These are phyloP conservation scores for Thinopyrum elongatum DNA, from an alignment of 176 grass and related monocot genomes.

Conservation along the genomic window DNA sequence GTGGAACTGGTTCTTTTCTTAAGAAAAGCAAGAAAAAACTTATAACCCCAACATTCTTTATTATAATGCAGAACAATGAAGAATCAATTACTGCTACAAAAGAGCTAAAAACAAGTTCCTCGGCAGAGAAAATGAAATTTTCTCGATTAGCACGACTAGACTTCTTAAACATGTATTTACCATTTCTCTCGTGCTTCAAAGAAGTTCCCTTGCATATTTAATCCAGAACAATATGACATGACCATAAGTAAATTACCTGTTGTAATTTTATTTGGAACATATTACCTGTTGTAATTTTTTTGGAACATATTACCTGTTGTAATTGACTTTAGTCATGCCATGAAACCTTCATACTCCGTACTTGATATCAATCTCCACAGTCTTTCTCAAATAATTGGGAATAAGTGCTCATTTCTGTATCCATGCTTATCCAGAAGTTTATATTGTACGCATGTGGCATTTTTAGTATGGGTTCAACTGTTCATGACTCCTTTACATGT, in stretches of 20 bases:
- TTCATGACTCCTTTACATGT: constrained; percentile 63
- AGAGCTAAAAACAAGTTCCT: constrained; percentile 14
- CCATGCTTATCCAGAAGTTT: constrained; percentile 92
- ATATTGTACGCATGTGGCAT: constrained; percentile 85
- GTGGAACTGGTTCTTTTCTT: background rate
- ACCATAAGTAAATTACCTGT: constrained; percentile 56
- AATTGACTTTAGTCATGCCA: constrained; percentile 64
- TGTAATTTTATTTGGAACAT: no score
- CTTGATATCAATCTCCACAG: constrained; percentile 98
- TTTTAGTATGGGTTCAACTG: constrained; percentile 82
- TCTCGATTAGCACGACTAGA: background rate
- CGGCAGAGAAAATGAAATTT: background rate
- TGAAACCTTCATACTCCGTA: constrained; percentile 60
- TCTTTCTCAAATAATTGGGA: constrained; percentile 72
- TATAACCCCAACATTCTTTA: background rate
- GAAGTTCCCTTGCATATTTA: background rate
- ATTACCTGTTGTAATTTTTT: constrained; percentile 51
- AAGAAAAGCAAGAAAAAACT: background rate
- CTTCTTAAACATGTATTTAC: background rate
- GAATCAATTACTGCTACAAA: background rate
- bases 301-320: no score
- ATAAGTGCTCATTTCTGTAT: constrained; percentile 64
- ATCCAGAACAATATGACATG: background rate
- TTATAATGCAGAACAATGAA: background rate
- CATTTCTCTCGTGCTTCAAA: background rate